Conservation (phyloP, 2,329 filamentous ascomycete species). For the Fusarium temperatum region DNA sequence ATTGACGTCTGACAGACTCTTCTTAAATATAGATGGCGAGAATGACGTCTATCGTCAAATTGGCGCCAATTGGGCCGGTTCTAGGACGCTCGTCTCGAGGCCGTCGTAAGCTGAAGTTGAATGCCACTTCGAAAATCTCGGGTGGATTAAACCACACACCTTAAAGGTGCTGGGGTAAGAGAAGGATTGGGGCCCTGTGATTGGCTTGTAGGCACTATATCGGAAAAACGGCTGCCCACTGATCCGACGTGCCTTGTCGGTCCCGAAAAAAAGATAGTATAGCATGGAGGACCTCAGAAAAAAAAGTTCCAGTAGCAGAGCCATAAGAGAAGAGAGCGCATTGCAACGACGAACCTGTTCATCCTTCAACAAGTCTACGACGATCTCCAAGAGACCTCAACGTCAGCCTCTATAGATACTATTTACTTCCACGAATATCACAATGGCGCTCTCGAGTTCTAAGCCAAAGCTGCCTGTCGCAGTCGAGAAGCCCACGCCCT, state of each 20-base stretch:
- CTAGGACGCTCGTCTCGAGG: constrained; percentile 33
- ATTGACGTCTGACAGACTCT: not conserved
- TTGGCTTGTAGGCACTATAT: constrained; percentile 16
- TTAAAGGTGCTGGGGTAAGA: constrained; percentile 7
- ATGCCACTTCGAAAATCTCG: constrained; percentile 44
- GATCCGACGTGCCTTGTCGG: constrained; percentile 45
- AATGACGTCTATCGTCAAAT: constrained; percentile 38
- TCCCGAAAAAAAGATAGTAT: constrained; percentile 31
- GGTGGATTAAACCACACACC: constrained; percentile 39
- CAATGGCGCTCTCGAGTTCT: constrained; percentile 50
- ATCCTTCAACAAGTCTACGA: not conserved
- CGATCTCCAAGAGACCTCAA: not conserved
- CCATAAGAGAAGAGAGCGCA: constrained; percentile 8
- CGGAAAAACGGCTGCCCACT: constrained; percentile 40
- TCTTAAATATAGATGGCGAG: constrained; percentile 1
- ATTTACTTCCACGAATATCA: not conserved
- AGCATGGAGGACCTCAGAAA: not conserved
- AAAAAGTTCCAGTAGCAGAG: constrained; percentile 39
- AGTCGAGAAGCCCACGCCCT: constrained; percentile 85
- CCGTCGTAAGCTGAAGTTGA: constrained; percentile 39
- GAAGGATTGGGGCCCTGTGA: constrained; percentile 5
- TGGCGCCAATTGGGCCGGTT: constrained; percentile 44
- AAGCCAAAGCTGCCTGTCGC: constrained; percentile 66
- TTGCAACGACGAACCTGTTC: constrained; percentile 9
- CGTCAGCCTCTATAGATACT: not conserved